A percentile compares a stretch with the other conserved stretches of the same genome.
These are phyloP conservation scores for Cutaneotrichosporon sp. DNA, from an alignment of 1,284 basidiomycete species.

Conservation along the genomic window DNA sequence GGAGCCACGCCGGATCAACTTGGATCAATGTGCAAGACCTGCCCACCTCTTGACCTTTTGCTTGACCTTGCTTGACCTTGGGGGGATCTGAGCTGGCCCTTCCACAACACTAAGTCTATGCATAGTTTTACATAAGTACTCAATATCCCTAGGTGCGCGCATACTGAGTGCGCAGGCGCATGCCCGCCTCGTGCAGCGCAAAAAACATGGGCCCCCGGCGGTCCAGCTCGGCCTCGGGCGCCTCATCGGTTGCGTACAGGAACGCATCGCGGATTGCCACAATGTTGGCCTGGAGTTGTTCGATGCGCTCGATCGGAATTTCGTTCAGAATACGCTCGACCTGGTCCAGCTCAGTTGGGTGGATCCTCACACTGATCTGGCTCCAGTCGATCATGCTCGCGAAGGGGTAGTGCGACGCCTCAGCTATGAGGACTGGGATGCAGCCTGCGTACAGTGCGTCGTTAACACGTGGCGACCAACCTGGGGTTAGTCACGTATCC, in stretches of 20 bases:
- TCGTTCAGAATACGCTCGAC: conserved; percentile 52
- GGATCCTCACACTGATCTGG: conserved; percentile 53
- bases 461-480: conserved; percentile 55
- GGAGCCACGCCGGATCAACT: not conserved
- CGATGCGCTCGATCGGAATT: conserved; percentile 49
- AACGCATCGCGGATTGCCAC: conserved; percentile 55
- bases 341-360: conserved; percentile 53
- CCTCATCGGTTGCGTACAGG: conserved; percentile 51
- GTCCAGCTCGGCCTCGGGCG: conserved; percentile 44
- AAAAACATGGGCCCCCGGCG: conserved; percentile 54
- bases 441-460: conserved; percentile 57
- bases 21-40: not conserved
- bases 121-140: not conserved
- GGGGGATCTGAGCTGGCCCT: too few relatives aligned
- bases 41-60: not conserved
- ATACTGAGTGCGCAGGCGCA: conserved; percentile 51
- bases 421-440: conserved; percentile 55
- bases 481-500: conserved; percentile 19
- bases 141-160: not conserved
- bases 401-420: conserved; percentile 55
- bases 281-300: conserved; percentile 54
- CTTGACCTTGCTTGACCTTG: too few relatives aligned
- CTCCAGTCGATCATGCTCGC: conserved; percentile 54
- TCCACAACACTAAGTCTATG: not conserved
- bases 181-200: conserved; percentile 51